Base-by-base conservation (phyloP, 2,329 filamentous ascomycete species). In the Fusarium mundagurra region DNA sequence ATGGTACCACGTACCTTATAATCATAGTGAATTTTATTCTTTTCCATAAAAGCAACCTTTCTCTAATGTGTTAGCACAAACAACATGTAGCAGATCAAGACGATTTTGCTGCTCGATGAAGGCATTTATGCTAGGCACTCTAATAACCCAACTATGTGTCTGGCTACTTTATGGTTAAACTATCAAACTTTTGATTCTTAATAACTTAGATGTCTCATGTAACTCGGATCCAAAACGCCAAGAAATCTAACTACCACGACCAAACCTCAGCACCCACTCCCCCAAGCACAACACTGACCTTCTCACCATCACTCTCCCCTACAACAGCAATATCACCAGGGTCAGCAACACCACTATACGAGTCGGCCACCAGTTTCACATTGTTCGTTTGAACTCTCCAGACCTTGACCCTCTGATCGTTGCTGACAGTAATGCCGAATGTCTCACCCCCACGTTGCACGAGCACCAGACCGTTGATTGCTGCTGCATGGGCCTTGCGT, bases 401-500 rank as follows among this genome's bases (percentile, higher is more conserved):
- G 10, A 84, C 76, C 82, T 88, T 90, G 54, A 92, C 81, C 22
- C 88, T 83, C 81, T 92, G 90, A 80, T 92, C 90, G 70, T 91
- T 92, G 77, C 90, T 88, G 38, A 85, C 83, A 14, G 83, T 88
- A 34, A 86, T 83, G 22, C 87, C 80, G 20, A 75, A 50, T n/a
- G 66, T 69, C 64, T 69, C 69, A 22, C 55, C 55, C 29, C 54
- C 68, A 24, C 73, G 73, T 14, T 73, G 74, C 18, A 85, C 61
- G 24, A 89, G 77, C 8, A 80, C 81, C 3, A 90, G 74, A 0
- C 88, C 90, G 24, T 92, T 95, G 50, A 95, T 85, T 5, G 93
- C 92, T 3, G 93, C 92, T 1, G 92, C 90, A 77, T 96, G 94
- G 1, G 93, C 92, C 5, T 86, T 86, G 29, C 79, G 77, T 24